Evolutionary conservation across 1,139 yeast genomes (phyloP), one percentile per base, ranked within the genome.

Genomic region (Taphrina communis): DNA sequence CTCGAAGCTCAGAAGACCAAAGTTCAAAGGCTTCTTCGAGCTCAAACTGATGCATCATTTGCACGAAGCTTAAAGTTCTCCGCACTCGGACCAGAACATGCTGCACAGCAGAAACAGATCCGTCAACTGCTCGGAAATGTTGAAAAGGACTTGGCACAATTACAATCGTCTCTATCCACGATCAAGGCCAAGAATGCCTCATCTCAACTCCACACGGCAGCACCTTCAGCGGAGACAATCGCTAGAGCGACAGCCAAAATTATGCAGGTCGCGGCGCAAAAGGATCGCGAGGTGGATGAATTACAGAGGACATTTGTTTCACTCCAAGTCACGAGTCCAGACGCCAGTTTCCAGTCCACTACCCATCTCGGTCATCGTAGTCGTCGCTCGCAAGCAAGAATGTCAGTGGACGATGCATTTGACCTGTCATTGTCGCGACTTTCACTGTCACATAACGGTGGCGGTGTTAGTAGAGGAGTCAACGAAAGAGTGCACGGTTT

Each of bases 61-160:
- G 66, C 67, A 12, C 19, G 39, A 17, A 35, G 56, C 42, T 19
- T 60, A 38, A 59, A 60, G 35, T 35, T 59, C 11, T 59, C 62
- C n/a, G 55, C 51, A 11, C 60, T 69, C 12, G 71, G 70, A 6
- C 69, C 67, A 5, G 71, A 69, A 55, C 67, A 69, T 39, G 67
- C 69, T n/a, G 61, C 63, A 21, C 69, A 52, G 39, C 71, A 69
- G 44, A 44, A 50, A 41, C 39, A 42, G 31, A 39, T 69, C 35
- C 65, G 71, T 8, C 60, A 60, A 35, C 25, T 50, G 39, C 44
- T 61, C 25, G 44, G 41, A 8, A 58, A 17, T 38, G 62, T 68
- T 9, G 71, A 69, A 25, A 59, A 61, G 42, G 60, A 25, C 41
- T 52, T 69, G 25, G 46, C 39, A 35, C 55, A 52, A 14, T 21